These are phyloP conservation scores for Trebouxiophyceae sp. DNA, from an alignment of 163 green algal genomes.

Conservation along the genomic window DNA sequence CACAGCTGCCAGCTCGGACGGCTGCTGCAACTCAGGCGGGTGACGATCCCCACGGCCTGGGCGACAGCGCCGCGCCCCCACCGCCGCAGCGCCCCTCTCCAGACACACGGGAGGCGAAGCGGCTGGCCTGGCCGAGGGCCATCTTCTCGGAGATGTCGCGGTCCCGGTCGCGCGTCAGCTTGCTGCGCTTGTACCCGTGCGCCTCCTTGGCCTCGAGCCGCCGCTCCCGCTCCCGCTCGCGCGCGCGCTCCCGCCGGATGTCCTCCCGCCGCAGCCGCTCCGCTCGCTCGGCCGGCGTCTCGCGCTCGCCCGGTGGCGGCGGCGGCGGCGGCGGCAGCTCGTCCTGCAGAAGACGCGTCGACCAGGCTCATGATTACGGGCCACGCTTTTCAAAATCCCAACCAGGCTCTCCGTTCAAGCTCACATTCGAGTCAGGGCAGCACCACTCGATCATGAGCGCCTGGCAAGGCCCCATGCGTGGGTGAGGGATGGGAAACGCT, in stretches of 20 bases:
- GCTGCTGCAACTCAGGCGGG: background rate
- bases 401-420: too few species aligned
- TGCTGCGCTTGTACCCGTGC: slow-evolving; percentile 79
- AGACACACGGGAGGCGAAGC: background rate
- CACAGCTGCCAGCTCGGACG: background rate
- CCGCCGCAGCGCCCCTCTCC: too few species aligned
- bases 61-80: too few species aligned
- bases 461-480: too few species aligned
- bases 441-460: too few species aligned
- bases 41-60: too few species aligned
- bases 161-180: slow-evolving; percentile 90
- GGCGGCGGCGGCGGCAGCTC: background rate
- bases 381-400: too few species aligned
- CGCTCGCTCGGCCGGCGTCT: slow-evolving; percentile 10
- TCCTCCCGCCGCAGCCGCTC: slow-evolving; percentile 16
- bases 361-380: background rate
- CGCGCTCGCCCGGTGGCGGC: background rate
- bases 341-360: background rate
- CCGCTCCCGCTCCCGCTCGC: slow-evolving; percentile 87
- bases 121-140: slow-evolving; percentile 69
- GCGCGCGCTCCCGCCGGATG: slow-evolving; percentile 49
- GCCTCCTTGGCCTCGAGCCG: slow-evolving; percentile 72
- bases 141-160: slow-evolving; percentile 91
- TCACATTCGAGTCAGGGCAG: too few species aligned
- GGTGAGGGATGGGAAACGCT: too few species aligned